Base-by-base conservation (phyloP, 2,329 filamentous ascomycete species). In the Apiospora hydei region DNA sequence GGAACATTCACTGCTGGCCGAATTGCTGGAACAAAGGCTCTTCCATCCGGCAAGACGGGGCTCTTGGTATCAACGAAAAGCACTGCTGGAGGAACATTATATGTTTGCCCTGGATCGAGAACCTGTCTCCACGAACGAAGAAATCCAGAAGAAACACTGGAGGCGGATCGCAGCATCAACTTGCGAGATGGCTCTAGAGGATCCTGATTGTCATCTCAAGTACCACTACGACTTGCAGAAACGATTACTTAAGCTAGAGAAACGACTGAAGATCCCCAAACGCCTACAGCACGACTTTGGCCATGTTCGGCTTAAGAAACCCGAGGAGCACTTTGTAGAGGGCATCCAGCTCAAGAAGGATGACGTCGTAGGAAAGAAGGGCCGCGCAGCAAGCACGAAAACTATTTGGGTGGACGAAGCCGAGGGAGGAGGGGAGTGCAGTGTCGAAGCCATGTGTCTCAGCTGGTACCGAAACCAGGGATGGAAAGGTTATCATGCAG, bases 151-250 rank as follows among this genome's bases (percentile, higher is more conserved):
- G 83, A 96, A 92, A 77, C 88, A 93, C 75, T 99, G 95, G 95
- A 94, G 92, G 79, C 87, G 89, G 11, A 87, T 91, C 26, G 94
- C 96, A 0, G 85, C 94, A 4, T 83, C 85, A 10, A 99, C 96
- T 0, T 98, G 96, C 78, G 95, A 98, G 81, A 85, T 89, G 53
- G 96, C 94, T 0, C 86, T 99, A 0, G 92, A 98, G 80, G 96
- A 99, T 77, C 90, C 91, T 41, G 89, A 96, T 71, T 97, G 96
- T 72, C 96, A 99, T 81, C 83, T 98, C 34, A 96, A 98, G 72
- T 96, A 94, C 80, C 96, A 99, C 80, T 94, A 97, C 78, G 96
- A 98, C 78, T 85, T 99, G 8, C 96, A 98, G 81, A 98, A 98
- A 81, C 92, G 96, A 0, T 89, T 98, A n/a, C 88, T 90, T 69